Conservation (phyloP, 495 filamentous ascomycete genomes). For the Thermothielavioides terrestris region DNA sequence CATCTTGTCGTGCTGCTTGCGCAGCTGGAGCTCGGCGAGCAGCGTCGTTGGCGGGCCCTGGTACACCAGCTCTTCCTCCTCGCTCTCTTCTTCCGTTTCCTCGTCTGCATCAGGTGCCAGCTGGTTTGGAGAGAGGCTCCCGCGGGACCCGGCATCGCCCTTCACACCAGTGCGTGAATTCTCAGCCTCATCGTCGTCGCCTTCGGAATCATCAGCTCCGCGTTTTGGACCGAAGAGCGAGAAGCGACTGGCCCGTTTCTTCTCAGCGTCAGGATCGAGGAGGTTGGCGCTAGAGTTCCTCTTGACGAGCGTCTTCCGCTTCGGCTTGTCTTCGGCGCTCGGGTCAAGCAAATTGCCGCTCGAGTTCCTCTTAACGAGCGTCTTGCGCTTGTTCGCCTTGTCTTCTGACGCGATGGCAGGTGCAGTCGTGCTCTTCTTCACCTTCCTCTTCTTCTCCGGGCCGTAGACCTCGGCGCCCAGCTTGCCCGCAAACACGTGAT, state of each 20-base stretch:
- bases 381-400: constrained; percentile 3
- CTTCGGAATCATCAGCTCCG: constrained; percentile 13
- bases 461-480: constrained; percentile 59
- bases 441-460: constrained; percentile 33
- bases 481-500: constrained; percentile 77
- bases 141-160: neutral
- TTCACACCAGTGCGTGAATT: neutral
- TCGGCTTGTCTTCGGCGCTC: constrained; percentile 2
- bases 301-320: constrained; percentile 18
- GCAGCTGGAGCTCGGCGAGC: constrained; percentile 81
- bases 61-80: constrained; percentile 37
- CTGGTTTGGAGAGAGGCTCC: constrained; percentile 16
- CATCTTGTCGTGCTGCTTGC: constrained; percentile 73
- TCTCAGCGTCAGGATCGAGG: constrained; percentile 15
- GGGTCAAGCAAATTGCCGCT: constrained; percentile 5
- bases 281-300: constrained; percentile 12
- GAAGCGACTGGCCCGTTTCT: constrained; percentile 32
- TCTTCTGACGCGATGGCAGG: neutral
- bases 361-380: constrained; percentile 10
- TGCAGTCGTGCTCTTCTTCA: constrained; percentile 7
- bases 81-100: constrained; percentile 22
- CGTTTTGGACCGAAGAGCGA: constrained; percentile 21
- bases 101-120: constrained; percentile 19
- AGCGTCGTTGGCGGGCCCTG: constrained; percentile 77
- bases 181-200: constrained; percentile 3